Conservation (phyloP, 805 yeast genomes). For the Monosporozyma aquatica region DNA sequence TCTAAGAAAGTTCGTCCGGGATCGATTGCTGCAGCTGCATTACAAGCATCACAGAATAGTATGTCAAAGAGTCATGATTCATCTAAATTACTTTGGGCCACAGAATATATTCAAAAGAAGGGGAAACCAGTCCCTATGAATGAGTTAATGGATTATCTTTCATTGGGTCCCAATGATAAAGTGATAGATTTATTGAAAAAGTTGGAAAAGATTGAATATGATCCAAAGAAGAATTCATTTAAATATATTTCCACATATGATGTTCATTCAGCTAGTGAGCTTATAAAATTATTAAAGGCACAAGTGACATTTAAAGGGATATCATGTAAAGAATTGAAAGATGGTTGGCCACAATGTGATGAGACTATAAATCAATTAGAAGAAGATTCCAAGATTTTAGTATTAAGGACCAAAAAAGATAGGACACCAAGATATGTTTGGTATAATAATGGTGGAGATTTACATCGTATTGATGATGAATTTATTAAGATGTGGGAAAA, state of each 20-base stretch:
- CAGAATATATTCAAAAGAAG: constrained; percentile 68
- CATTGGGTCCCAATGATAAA: constrained; percentile 46
- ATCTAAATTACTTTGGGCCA: constrained; percentile 82
- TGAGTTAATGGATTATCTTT: constrained; percentile 59
- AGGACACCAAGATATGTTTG: constrained; percentile 87
- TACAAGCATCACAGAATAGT: constrained; percentile 23
- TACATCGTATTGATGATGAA: constrained; percentile 60
- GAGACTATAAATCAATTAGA: constrained; percentile 74
- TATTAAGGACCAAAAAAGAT: constrained; percentile 85
- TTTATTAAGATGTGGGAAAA: constrained; percentile 75
- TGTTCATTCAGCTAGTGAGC: constrained; percentile 70
- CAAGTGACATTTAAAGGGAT: constrained; percentile 86
- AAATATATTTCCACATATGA: constrained; percentile 87
- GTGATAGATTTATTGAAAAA: constrained; percentile 63
- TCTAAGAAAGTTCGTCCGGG: constrained; percentile 28
- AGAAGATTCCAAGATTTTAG: constrained; percentile 64
- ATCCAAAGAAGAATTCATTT: constrained; percentile 51
- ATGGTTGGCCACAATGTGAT: constrained; percentile 88
- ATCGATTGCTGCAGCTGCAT: constrained; percentile 26
- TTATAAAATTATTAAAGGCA: constrained; percentile 60
- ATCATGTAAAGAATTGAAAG: constrained; percentile 63
- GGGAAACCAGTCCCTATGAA: constrained; percentile 62
- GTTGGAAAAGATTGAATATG: constrained; percentile 68
- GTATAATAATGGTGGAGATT: constrained; percentile 75
- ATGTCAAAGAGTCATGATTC: constrained; percentile 48